Conservation (phyloP, 768 basidiomycete species). For the Russula sp. region DNA sequence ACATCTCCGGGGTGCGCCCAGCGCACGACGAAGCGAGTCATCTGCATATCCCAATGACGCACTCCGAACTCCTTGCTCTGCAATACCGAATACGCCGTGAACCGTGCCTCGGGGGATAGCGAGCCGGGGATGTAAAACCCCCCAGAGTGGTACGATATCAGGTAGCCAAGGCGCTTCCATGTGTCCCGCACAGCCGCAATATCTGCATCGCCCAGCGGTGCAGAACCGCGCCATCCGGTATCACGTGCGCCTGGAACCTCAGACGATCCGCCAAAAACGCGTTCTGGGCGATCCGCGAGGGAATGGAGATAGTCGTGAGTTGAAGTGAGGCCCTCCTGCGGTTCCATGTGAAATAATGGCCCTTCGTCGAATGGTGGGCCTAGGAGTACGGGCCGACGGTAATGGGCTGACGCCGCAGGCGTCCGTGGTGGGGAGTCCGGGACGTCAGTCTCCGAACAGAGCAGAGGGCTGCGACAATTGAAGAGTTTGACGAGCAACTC, state of each 20-base stretch:
- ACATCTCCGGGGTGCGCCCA: constrained; percentile 27
- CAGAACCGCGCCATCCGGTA: constrained; percentile 25
- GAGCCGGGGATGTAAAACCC: constrained; percentile 36
- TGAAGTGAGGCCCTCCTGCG: constrained; percentile 33
- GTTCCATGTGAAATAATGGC: constrained; percentile 32
- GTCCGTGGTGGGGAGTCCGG: constrained; percentile 30
- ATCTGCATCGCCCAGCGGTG: constrained; percentile 33
- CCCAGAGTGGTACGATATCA: constrained; percentile 35
- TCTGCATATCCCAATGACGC: constrained; percentile 36
- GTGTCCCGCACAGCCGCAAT: constrained; percentile 32
- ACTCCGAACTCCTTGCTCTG: constrained; percentile 34
- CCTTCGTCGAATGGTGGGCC: constrained; percentile 34
- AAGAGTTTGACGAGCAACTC: constrained; percentile 35
- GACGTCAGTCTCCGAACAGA: constrained; percentile 35
- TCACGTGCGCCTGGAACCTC: constrained; percentile 24
- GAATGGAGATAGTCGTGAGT: constrained; percentile 36
- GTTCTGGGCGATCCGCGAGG: constrained; percentile 33
- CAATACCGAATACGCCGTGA: constrained; percentile 32
- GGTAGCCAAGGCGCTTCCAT: constrained; percentile 32
- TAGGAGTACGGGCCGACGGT: constrained; percentile 32
- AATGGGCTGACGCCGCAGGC: constrained; percentile 12
- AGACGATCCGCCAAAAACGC: constrained; percentile 28
- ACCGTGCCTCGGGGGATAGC: constrained; percentile 33
- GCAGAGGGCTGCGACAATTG: constrained; percentile 32
- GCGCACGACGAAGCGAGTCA: constrained; percentile 36